Base-by-base conservation (phyloP, 495 filamentous ascomycete genomes). In the Penicillium robsamsonii region DNA sequence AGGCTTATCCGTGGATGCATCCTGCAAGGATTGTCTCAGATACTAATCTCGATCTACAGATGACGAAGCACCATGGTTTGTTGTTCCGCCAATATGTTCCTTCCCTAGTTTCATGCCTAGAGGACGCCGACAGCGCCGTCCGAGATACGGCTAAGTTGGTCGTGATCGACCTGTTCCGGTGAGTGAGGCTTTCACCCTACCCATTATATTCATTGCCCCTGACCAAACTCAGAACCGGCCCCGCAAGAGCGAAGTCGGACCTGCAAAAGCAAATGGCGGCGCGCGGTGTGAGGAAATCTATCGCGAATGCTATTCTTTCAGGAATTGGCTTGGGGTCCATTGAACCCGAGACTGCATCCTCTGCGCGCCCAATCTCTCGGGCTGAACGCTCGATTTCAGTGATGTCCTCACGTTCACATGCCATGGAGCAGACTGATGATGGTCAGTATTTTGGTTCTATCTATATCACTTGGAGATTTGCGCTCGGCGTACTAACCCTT, bases 51-150 rank as follows among this genome's bases (percentile, higher is more conserved):
- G 56, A 62, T 5, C 45, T 57, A 13, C 62, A 91, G 87, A 92
- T 91, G 87, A 85, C 89, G 60, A 85, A 84, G 63, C 85, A 88
- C 41, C 81, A 88, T 47, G 83, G 82, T 22, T 74, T 97, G 59
- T 83, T 85, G 46, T 96, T 97, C 73, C 85, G 89, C 45, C 74
- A 78, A 61, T 95, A 92, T 71, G 91, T 95, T 1, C 87, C 91
- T 4, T 81, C 79, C 9, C 74, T 97, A 47, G 92, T 97, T 66
- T 85, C 89, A 45, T 80, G 91, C 57, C 75, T 97, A 25, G 93
- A 97, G 70, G 91, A 96, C 71, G 87, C 92, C 8, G 94, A 96
- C 68, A 85, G 85, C 47, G 82, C 81, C 63, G 91, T 97, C 46
- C 83, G 93, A 69, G 90, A 96, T 56, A 79, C 82, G 31, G 90